These are phyloP conservation scores for Telfairia occidentalis DNA, from an alignment of 331 rosid species.

Conservation along the genomic window DNA sequence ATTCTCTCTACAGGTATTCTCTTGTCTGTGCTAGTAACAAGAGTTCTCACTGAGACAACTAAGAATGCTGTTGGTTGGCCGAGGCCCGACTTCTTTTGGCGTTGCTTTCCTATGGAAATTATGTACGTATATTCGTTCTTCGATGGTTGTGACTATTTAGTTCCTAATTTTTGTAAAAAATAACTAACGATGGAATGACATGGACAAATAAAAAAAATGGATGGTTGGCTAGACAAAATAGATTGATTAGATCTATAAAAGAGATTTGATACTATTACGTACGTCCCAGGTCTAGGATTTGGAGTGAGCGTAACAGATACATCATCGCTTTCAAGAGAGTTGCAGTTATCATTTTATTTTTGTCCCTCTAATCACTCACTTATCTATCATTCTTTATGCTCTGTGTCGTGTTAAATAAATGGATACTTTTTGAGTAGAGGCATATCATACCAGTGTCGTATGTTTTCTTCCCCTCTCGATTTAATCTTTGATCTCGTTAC, in stretches of 20 bases:
- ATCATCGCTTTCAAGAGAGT: too few species aligned
- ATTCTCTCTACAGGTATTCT: background rate
- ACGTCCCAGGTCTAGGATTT: too few species aligned
- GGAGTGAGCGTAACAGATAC: too few species aligned
- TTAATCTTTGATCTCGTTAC: background rate
- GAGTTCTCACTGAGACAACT: background rate
- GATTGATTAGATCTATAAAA: background rate
- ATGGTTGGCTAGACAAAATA: background rate
- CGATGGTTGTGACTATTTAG: background rate
- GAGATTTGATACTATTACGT: too few species aligned
- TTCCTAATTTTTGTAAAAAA: too few species aligned
- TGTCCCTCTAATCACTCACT: too few species aligned
- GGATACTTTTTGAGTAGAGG: too few species aligned
- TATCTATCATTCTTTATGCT: too few species aligned
- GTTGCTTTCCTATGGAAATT: conserved; percentile 1
- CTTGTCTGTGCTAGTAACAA: background rate
- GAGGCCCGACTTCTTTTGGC: conserved; percentile 11
- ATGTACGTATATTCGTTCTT: background rate
- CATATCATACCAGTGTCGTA: too few species aligned
- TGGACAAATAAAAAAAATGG: background rate
- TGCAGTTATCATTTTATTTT: too few species aligned
- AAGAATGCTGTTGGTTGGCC: conserved; percentile 4
- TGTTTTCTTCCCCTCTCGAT: background rate
- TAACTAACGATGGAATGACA: background rate
- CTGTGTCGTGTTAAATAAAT: too few species aligned